Percentiles rank a stretch among this genome's conserved stretches.
phyloP scores from a whole-genome alignment of 2,329 filamentous ascomycete species.

The Aspergillus melleus region DNA sequence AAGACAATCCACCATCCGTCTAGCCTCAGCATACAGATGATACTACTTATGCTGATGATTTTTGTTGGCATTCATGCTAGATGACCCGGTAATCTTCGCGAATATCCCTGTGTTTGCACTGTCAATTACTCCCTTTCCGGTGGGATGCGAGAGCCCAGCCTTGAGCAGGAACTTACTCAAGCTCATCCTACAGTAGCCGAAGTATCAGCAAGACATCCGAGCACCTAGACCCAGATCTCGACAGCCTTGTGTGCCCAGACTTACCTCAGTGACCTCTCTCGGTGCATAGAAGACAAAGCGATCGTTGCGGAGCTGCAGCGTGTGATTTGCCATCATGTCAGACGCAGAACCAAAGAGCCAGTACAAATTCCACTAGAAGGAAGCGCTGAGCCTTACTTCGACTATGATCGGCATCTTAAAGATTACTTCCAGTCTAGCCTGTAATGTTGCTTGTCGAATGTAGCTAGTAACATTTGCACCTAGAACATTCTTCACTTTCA shows the following conservation, averaged over 20 bases:
- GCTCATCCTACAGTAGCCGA: conserved; percentile 8
- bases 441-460: conserved; percentile 9
- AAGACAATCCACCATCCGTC: background rate
- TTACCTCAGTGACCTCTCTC: conserved; percentile 7
- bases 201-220: background rate
- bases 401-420: background rate
- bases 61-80: background rate
- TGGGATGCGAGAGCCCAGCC: background rate
- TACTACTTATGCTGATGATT: background rate
- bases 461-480: conserved; percentile 8
- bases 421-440: conserved; percentile 5
- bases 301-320: conserved; percentile 9
- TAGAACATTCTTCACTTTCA: conserved; percentile 6
- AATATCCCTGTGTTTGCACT: conserved; percentile 4
- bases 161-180: conserved; percentile 5
- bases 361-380: no score
- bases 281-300: conserved; percentile 17
- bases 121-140: background rate
- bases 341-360: conserved; percentile 1
- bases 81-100: conserved; percentile 4
- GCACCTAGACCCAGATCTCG: background rate
- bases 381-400: no score
- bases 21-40: background rate
- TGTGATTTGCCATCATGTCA: background rate
- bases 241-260: background rate